Percentiles rank a stretch among this genome's conserved stretches.
Evolutionary conservation across 257 asterid species (phyloP).

Genomic region (Solanum etuberosum): DNA sequence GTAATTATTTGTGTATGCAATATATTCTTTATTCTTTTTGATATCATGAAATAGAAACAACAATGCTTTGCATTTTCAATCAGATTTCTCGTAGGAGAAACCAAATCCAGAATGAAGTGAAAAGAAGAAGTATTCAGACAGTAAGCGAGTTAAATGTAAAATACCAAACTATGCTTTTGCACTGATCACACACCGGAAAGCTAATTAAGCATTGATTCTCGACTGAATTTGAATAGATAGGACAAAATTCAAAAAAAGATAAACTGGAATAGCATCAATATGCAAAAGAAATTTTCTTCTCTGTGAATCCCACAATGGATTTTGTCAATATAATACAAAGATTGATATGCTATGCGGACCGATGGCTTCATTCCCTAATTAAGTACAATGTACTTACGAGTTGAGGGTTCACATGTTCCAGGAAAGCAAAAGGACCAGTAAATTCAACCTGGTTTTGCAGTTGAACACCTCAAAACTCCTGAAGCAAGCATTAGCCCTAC

Average conservation of each 20-base stretch:
- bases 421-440: conserved; percentile 13
- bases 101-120: not conserved
- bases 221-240: not conserved
- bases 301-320: conserved; percentile 8
- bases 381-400: conserved; percentile 11
- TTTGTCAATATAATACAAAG: conserved; percentile 22
- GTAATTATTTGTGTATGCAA: not conserved
- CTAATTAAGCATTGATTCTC: not conserved
- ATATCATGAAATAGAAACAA: not conserved
- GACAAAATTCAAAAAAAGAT: not conserved
- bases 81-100: not conserved
- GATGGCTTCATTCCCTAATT: conserved; percentile 59
- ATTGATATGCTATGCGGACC: conserved; percentile 40
- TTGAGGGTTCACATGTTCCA: conserved; percentile 17
- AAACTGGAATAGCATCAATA: not conserved
- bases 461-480: conserved; percentile 6
- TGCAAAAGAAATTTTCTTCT: conserved; percentile 5
- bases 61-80: not conserved
- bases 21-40: not conserved
- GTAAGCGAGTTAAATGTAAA: not conserved
- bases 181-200: not conserved
- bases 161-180: not conserved
- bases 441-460: conserved; percentile 9
- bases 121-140: too few species aligned
- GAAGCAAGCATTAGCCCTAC: conserved; percentile 3